Evolutionary conservation across 108 stramenopile species (phyloP), one percentile per base, ranked within the genome.

Genomic region (Cyclotella baltica): DNA sequence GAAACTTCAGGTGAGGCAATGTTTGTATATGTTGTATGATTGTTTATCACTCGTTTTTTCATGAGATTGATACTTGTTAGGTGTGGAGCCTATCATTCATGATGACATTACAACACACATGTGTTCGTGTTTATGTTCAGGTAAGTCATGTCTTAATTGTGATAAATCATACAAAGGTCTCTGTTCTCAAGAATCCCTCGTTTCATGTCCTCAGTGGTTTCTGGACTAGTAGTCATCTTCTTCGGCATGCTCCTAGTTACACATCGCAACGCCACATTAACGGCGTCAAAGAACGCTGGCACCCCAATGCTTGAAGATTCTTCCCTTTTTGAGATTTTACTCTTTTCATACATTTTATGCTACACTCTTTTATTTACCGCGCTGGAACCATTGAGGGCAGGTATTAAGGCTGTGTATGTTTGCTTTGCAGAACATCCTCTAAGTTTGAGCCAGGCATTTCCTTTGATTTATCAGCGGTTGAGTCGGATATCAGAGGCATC

Each of bases 81-180:
- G 90, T 15, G 86, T 94, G 11, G 93, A 94, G 77, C 85, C 87
- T 38, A 91, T 92, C 55, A 89, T 94, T 56, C 91, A 94, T 53
- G 90, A 92, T 67, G 93, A 94, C 48, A 92, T 94, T 16, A 87
- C 93, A 1, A 91, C 90, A 2, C 90, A 90, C 69, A 88, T 94
- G 84, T 88, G 89, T 56, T 80, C 91, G 22, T 64, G 63, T 29
- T 23, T 64, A 1, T 64, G 63, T 25, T 57, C 55, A 1, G 55
- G 55, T 57, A 13, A 25, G 55, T 57, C 20, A 2, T 27, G 2
- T 57, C 22, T 1, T 25, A 57, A 27, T 57, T 28, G 6, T 25
- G 27, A 20, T 57, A 28, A 13, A 22, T 57, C 27, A 27, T 3
- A 57, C 55, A 57, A n/a, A n/a, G n/a, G n/a, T n/a, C n/a, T n/a